Base-by-base conservation (phyloP, 1,284 basidiomycete genomes). In the Ceratobasidium sp. region DNA sequence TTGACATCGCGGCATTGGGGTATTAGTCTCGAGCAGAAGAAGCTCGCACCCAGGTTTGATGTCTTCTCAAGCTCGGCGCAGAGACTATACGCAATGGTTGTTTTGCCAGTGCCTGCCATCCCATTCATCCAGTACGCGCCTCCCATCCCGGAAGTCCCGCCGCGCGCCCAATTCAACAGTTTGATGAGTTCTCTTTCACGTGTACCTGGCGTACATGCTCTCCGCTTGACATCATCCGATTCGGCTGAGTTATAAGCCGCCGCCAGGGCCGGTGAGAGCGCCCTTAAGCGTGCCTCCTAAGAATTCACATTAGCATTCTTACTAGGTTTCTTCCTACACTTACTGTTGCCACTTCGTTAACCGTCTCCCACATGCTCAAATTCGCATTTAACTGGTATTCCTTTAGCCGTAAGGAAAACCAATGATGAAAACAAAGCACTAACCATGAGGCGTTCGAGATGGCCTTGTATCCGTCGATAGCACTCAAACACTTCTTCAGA, bases 21-120 rank as follows among this genome's bases (percentile, higher is more conserved):
- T 32, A 53, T 25, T 17, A 13, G 50, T 53, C 50, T 25, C n/a
- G 50, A 53, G 50, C 50, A 53, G 15, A 53, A 53, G 29, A 53
- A 53, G 15, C 50, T 53, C n/a, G 50, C 50, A 20, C 27, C 50
- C 4, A 32, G 31, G 10, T 12, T 17, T 25, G 27, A 31, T 3
- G 13, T 31, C 17, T 5, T 53, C 6, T 53, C 50, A 25, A n/a
- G n/a, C n/a, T n/a, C n/a, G n/a, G n/a, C n/a, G n/a, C n/a, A n/a
- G n/a, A n/a, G n/a, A n/a, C n/a, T n/a, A n/a, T n/a, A n/a, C n/a
- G n/a, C n/a, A n/a, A n/a, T n/a, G n/a, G n/a, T n/a, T n/a, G n/a
- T n/a, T n/a, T n/a, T n/a, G n/a, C n/a, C n/a, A n/a, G n/a, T n/a
- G n/a, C n/a, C n/a, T n/a, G n/a, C n/a, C n/a, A 53, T 53, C 27